Percentiles rank a stretch among this genome's conserved stretches.
Conservation (phyloP, 2,329 filamentous ascomycete species). For the Fusarium sp. region DNA sequence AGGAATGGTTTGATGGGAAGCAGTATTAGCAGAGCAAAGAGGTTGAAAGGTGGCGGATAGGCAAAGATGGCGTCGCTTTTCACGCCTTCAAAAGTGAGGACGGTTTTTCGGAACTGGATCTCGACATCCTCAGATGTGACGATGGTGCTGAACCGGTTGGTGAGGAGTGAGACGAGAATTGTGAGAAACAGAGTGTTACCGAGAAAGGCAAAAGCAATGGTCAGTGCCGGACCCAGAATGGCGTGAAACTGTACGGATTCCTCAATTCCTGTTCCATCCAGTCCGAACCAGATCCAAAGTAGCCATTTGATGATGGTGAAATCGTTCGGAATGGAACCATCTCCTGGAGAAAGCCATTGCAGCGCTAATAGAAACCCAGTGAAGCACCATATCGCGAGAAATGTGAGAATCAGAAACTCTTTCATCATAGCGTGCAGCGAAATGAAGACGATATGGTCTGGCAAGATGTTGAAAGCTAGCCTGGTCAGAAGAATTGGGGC, state of each 20-base stretch:
- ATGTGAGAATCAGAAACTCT: slow-evolving; percentile 71
- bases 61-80: slow-evolving; percentile 74
- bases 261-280: slow-evolving; percentile 66
- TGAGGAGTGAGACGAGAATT: slow-evolving; percentile 75
- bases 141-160: slow-evolving; percentile 73
- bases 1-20: slow-evolving; percentile 70
- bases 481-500: slow-evolving; percentile 73
- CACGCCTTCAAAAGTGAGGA: slow-evolving; percentile 75
- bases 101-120: slow-evolving; percentile 73
- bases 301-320: slow-evolving; percentile 75
- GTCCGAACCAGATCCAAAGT: slow-evolving; percentile 79
- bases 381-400: slow-evolving; percentile 72
- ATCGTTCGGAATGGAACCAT: slow-evolving; percentile 41
- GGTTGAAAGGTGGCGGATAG: slow-evolving; percentile 73
- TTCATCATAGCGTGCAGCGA: slow-evolving; percentile 76
- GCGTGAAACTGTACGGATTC: slow-evolving; percentile 65
- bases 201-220: slow-evolving; percentile 75
- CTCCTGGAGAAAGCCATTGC: slow-evolving; percentile 62
- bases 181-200: slow-evolving; percentile 72
- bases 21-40: slow-evolving; percentile 67
- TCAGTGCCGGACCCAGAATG: slow-evolving; percentile 71
- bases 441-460: slow-evolving; percentile 77
- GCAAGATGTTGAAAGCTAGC: slow-evolving; percentile 74
- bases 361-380: slow-evolving; percentile 73
- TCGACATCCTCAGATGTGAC: slow-evolving; percentile 71